phyloP scores from a whole-genome alignment of 495 filamentous ascomycete species.

The Echria macrotheca region DNA sequence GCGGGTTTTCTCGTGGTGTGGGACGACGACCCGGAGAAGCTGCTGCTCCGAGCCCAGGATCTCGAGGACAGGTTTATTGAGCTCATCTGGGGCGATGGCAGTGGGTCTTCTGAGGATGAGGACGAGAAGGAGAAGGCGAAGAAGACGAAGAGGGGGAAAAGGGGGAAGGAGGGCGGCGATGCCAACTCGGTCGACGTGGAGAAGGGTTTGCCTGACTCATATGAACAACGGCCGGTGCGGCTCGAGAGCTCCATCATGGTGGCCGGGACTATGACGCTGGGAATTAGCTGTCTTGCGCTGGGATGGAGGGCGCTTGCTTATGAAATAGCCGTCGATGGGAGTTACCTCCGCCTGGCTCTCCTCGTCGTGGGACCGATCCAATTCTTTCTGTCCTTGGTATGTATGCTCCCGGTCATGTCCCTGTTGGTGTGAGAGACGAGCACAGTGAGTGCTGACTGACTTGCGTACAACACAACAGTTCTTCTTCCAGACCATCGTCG shows the following conservation, averaged over 20 bases:
- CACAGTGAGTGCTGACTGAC: background rate
- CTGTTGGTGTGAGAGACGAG: background rate
- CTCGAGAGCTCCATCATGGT: conserved; percentile 49
- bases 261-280: conserved; percentile 44
- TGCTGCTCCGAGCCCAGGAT: conserved; percentile 43
- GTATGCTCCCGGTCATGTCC: conserved; percentile 12
- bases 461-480: conserved; percentile 45
- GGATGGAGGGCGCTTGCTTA: conserved; percentile 52
- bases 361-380: conserved; percentile 43
- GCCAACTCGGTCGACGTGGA: background rate
- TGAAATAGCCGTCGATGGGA: conserved; percentile 46
- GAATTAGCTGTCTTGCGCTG: conserved; percentile 48
- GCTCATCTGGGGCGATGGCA: conserved; percentile 47
- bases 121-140: no score
- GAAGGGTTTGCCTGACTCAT: conserved; percentile 10
- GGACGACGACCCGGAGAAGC: conserved; percentile 56
- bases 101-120: conserved; percentile 36
- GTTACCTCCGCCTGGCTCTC: conserved; percentile 45
- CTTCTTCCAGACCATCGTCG: conserved; percentile 56
- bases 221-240: conserved; percentile 38
- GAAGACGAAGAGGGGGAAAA: conserved; percentile 28
- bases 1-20: conserved; percentile 56
- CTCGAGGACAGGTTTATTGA: conserved; percentile 50
- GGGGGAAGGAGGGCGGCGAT: no score
- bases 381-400: conserved; percentile 52